Conservation (phyloP, 352 stramenopile genomes). For the Phytopythium montanum region DNA sequence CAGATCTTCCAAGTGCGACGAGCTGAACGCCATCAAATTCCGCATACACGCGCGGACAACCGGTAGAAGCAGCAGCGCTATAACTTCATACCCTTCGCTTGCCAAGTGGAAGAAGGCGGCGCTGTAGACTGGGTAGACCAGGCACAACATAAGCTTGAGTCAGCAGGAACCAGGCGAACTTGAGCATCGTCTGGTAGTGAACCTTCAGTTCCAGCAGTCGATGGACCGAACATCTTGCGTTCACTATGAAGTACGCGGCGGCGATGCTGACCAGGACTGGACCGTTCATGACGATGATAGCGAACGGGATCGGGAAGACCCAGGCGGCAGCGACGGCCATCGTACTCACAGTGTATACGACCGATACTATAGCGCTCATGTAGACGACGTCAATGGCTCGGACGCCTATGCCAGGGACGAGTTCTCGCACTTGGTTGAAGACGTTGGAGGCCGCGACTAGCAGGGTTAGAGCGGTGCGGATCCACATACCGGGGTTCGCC, state of each 20-base stretch:
- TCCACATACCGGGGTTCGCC: slow-evolving; percentile 20
- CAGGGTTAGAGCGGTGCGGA: slow-evolving; percentile 8
- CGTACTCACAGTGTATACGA: slow-evolving; percentile 4
- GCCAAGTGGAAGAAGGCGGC: slow-evolving; percentile 11
- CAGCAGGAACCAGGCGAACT: slow-evolving; percentile 1
- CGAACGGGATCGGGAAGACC: slow-evolving; percentile 24
- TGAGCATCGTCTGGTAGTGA: neutral
- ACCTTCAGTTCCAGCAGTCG: neutral
- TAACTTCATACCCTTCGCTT: slow-evolving; percentile 14
- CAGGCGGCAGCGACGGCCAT: slow-evolving; percentile 7
- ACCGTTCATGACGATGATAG: slow-evolving; percentile 9
- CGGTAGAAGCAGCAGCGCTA: slow-evolving; percentile 16
- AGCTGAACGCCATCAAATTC: slow-evolving; percentile 12
- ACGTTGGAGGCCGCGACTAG: slow-evolving; percentile 1
- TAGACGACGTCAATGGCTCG: slow-evolving; percentile 6
- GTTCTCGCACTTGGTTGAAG: slow-evolving; percentile 6
- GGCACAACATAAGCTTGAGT: slow-evolving; percentile 13
- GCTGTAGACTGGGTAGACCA: slow-evolving; percentile 23
- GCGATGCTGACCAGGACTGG: slow-evolving; percentile 5
- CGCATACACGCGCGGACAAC: slow-evolving; percentile 20
- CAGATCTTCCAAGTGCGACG: slow-evolving; percentile 13
- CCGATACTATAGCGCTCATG: slow-evolving; percentile 1
- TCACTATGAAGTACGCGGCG: neutral
- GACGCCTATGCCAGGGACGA: slow-evolving; percentile 6
- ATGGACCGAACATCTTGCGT: neutral